Base-by-base conservation (phyloP, 2,329 filamentous ascomycete species). In the Aspergillus japonicus region DNA sequence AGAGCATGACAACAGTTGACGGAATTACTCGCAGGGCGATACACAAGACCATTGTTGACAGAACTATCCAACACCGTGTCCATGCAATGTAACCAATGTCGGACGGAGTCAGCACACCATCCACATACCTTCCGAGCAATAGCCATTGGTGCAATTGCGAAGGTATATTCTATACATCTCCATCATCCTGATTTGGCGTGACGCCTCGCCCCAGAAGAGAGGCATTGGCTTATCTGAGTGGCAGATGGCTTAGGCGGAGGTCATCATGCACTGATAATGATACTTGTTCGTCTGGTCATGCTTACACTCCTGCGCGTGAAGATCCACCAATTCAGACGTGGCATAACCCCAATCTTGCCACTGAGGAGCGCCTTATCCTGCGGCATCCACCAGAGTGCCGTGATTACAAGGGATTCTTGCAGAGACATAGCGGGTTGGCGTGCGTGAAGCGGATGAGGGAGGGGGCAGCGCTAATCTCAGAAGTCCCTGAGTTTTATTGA, bases 81-180 rank as follows among this genome's bases (percentile, higher is more conserved):
- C 21, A 60, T 66, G 64, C 61, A 58, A 66, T 66, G 64, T 64
- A 66, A 66, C 63, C 62, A 58, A 57, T 55, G 54, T 50, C 60
- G 39, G 54, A 42, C 55, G 57, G 31, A 58, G 58, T 54, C 55
- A 54, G 56, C 29, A 55, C 54, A 55, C 54, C 31, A 47, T 44
- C 47, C 12, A 42, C 50, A 23, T 57, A 52, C 55, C 50, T 51
- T 59, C 29, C 44, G 53, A 55, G 16, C 19, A 48, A 29, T 47
- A 31, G 39, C 39, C 39, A 44, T 44, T 44, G 39, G 39, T 44
- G 39, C 39, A 44, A 5, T 44, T 19, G 16, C 39, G 16, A 44
- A 44, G 39, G 39, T 44, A 44, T 16, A 19, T 44, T 16, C 39
- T 19, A 44, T 44, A 44, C 39, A 19, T 16, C 39, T 48, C 42